Conservation (phyloP, 306 rosid genomes). For the Cicer judaicum region DNA sequence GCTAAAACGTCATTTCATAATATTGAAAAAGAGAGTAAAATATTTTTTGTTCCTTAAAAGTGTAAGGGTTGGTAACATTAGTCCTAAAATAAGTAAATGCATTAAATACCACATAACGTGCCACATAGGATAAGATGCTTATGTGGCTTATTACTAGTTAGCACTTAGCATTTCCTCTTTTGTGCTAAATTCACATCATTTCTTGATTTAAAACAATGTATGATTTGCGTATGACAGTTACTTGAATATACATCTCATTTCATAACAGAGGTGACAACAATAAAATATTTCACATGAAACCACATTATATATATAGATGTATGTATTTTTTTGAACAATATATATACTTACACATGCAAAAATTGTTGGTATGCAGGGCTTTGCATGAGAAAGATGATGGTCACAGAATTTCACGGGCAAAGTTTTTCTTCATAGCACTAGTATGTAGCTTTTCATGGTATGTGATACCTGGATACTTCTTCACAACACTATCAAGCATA, state of each 20-base stretch:
- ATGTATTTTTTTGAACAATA: not conserved
- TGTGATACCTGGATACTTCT: slow-evolving; percentile 70
- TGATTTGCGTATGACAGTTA: slow-evolving; percentile 1
- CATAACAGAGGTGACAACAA: slow-evolving; percentile 8
- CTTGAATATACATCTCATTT: slow-evolving; percentile 20
- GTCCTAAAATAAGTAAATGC: not conserved
- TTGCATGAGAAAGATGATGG: slow-evolving; percentile 80
- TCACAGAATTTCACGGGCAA: slow-evolving; percentile 55
- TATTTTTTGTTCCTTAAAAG: not conserved
- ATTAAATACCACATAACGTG: not conserved
- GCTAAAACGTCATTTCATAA: not conserved
- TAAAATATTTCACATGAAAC: slow-evolving; percentile 22
- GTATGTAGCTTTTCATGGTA: slow-evolving; percentile 78
- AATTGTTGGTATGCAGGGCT: slow-evolving; percentile 57
- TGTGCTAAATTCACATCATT: not conserved
- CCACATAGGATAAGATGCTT: not conserved
- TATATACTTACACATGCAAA: not conserved
- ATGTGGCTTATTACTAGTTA: slow-evolving; percentile 9
- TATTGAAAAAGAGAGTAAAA: not conserved
- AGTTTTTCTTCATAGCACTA: slow-evolving; percentile 75
- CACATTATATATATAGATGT: not conserved
- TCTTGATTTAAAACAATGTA: not conserved
- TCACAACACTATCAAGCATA: slow-evolving; percentile 75
- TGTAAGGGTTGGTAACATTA: not conserved
- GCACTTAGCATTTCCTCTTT: not conserved